Evolutionary conservation across 139 green algal species (phyloP).

Genomic region (Chlamydomonas sp.): DNA sequence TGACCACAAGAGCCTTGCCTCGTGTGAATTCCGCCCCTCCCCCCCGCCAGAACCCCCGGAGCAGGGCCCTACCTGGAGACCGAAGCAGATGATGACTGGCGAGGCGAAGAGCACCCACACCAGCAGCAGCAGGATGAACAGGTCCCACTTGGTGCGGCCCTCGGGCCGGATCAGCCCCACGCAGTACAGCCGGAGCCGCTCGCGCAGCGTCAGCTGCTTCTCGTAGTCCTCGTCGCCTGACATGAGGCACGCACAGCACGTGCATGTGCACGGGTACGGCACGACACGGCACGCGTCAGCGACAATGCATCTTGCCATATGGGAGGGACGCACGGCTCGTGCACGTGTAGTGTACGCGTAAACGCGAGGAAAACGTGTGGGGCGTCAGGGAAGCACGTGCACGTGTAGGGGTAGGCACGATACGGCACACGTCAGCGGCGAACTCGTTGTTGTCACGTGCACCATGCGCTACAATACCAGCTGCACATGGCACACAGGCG

Average conservation of each 20-base stretch:
- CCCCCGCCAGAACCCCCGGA: not conserved
- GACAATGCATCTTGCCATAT: too few relatives aligned
- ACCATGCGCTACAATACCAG: too few relatives aligned
- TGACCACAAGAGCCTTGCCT: not conserved
- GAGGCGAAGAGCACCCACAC: slow-evolving; percentile 55
- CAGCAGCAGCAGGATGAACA: slow-evolving; percentile 57
- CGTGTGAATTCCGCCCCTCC: not conserved
- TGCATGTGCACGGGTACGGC: not conserved
- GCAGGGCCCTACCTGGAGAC: slow-evolving; percentile 28
- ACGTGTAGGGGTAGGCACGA: too few relatives aligned
- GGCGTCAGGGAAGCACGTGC: too few relatives aligned
- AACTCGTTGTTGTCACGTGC: too few relatives aligned
- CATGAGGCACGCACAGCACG: not conserved
- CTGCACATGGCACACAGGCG: too few relatives aligned
- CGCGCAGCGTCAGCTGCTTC: not conserved
- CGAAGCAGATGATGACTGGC: slow-evolving; percentile 61
- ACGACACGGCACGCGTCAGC: too few relatives aligned
- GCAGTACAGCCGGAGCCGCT: slow-evolving; percentile 17
- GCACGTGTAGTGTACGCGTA: too few relatives aligned
- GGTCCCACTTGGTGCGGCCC: slow-evolving; percentile 52
- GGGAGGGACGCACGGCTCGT: too few relatives aligned
- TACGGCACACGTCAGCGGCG: too few relatives aligned
- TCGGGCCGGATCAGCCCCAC: slow-evolving; percentile 49
- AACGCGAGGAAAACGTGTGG: too few relatives aligned
- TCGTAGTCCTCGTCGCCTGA: slow-evolving; percentile 27